These are phyloP conservation scores for Elongisporangium prolatum DNA, from an alignment of 352 stramenopile genomes.

Conservation along the genomic window DNA sequence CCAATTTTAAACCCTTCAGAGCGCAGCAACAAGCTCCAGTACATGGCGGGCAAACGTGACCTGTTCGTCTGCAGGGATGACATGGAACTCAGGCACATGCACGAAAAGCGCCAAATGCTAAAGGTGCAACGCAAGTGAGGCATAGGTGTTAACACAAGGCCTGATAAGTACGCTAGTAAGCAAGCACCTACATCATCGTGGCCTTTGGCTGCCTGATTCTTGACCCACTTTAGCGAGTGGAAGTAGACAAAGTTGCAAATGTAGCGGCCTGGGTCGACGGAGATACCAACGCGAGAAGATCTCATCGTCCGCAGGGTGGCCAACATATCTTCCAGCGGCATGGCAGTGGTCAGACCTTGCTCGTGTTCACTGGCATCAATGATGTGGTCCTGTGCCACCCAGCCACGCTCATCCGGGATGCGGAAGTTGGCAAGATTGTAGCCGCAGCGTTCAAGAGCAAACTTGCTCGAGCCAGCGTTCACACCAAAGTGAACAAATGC, in stretches of 20 bases:
- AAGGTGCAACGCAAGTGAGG: neutral
- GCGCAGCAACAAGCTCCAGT: conserved; percentile 38
- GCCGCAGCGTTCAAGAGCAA: conserved; percentile 59
- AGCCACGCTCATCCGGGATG: conserved; percentile 76
- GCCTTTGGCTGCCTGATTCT: conserved; percentile 27
- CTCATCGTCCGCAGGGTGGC: conserved; percentile 24
- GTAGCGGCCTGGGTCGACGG: conserved; percentile 71
- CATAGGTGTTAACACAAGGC: neutral
- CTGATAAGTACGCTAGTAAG: conserved; percentile 1
- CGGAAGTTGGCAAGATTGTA: conserved; percentile 82
- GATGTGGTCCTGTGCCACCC: conserved; percentile 42
- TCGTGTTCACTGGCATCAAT: conserved; percentile 44
- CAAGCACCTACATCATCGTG: conserved; percentile 23
- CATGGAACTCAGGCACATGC: conserved; percentile 63
- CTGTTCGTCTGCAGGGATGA: conserved; percentile 56
- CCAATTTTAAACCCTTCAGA: conserved; percentile 19
- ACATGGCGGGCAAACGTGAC: conserved; percentile 54
- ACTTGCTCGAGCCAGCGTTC: conserved; percentile 29
- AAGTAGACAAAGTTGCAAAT: conserved; percentile 89
- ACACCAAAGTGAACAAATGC: conserved; percentile 79
- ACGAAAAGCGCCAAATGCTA: conserved; percentile 72
- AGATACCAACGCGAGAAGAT: conserved; percentile 33
- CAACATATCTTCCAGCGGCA: conserved; percentile 61
- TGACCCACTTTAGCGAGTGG: conserved; percentile 63
- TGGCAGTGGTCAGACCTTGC: conserved; percentile 29